Evolutionary conservation across 208 protist genomes (phyloP), one percentile per base, ranked within the genome.

Genomic region (Leishmania martiniquensis): DNA sequence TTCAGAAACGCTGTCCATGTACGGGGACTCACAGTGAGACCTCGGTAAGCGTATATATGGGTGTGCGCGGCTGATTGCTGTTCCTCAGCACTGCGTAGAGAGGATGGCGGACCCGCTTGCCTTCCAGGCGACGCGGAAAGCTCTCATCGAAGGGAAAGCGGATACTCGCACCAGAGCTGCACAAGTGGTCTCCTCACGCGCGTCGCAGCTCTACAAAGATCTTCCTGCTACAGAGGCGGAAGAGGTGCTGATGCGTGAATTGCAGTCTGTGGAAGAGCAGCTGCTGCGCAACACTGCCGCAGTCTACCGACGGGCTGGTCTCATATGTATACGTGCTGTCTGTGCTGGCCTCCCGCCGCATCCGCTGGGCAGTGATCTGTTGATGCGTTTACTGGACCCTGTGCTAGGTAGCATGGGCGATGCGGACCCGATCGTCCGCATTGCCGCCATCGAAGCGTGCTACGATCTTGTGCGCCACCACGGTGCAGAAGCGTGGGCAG

Each of bases 401-500:
- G 80, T 92, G 20, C 81, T 89, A 62, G 71, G 78, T 44, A 84
- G 82, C 47, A 75, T 90, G 68, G 68, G 80, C 29, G 92, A 96
- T 54, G 80, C 86, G 2, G 90, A 96, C 55, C 78, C 85, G 2
- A 72, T 88, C 10, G 92, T 96, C 22, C 86, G 92, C 29, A 57
- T 94, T n/a, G 87, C 87, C 9, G 88, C 92, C n/a, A 72, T 93
- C 44, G 92, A 96, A 74, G 85, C 87, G 25, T 78, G 76, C 45
- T 90, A 96, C 77, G 84, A 85, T 13, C 75, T 94, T 47, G 78
- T 92, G 39, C 84, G 85, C 0, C 66, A 85, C 29, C 76, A 92
- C 34, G 80, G 85, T 59, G 49, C 47, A 5, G 88, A 90, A 57
- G 75, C 87, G 44, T 60, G 92, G 45, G 67, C 82, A 15, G 13